Base-by-base conservation (phyloP, 2,329 filamentous ascomycete species). In the Nothophoma quercina region DNA sequence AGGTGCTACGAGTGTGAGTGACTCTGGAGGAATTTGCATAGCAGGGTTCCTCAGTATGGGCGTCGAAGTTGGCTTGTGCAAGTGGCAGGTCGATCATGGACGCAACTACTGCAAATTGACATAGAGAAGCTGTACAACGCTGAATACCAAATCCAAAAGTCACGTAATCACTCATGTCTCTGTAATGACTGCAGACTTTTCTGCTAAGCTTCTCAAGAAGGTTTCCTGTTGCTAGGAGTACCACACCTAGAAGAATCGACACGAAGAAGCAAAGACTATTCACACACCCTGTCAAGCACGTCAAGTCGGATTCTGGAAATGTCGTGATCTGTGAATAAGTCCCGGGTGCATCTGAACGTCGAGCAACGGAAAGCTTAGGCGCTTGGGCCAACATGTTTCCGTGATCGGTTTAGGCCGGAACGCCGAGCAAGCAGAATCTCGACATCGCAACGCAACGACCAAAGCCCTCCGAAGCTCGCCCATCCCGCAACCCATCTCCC, bases 21-120 rank as follows among this genome's bases (percentile, higher is more conserved):
- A 98, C 72, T 95, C 90, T 32, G 93, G 80, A 0, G 93, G 95
- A 0, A 96, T 98, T 26, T 96, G 91, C 68, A 82, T 96, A 10
- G 93, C 93, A 0, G 91, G 91, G 0, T 86, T 98, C 40, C 65
- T 96, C 8, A 88, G 92, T 32, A 93, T 97, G 82, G 81, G 79
- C 2, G 81, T 97, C 73, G 93, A 98, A 77, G 86, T 89, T 1
- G 83, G 84, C 72, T 76, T 98, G 19, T 99, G 95, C 73, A 81
- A 83, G 39, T 96, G 89, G 83, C 93, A 98, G 75, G 89, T 96
- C 19, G 75, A 75, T n/a, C 87, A 88, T 62, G 93, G 93, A 3
- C 82, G 90, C 60, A 85, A 90, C 54, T 81, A 78, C 67, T 81
- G 79, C 60, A 73, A 71, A 54, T 63, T 55, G 34, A 49, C 51